Base-by-base conservation (phyloP, 2,329 filamentous ascomycete species). In the Exophiala lecanii-corni region DNA sequence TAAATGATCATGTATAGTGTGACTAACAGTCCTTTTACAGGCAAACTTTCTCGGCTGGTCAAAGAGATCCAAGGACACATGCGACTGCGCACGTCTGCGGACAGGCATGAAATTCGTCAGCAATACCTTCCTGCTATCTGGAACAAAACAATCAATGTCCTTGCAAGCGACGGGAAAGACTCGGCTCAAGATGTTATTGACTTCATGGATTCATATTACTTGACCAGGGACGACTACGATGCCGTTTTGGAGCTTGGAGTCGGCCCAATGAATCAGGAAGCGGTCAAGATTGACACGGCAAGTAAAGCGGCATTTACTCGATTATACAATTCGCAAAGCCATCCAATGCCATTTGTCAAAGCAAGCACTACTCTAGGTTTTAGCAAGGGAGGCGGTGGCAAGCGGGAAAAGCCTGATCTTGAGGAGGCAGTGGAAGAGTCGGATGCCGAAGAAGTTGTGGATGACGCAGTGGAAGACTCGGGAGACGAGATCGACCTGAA, bases 1-100 rank as follows among this genome's bases (percentile, higher is more conserved):
- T n/a, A 10, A 13, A 36, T 9, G 16, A 32, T n/a, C 9, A 30
- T 19, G 15, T 4, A 45, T 35, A 9, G 39, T 15, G 9, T 38
- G 59, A 41, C 54, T 59, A 34, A 53, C 42, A 21, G 32, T 26
- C 7, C 6, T 46, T 47, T 20, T 4, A 17, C 44, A 67, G 71
- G 72, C 35, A 82, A 82, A 63, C 72, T 97, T 36, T 78, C 77
- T 51, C 83, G 92, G 45, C 85, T 81, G 57, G 75, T 94, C 53
- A 94, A 94, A 58, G 92, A 98, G 58, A 88, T 98, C 4, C 92
- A 98, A 62, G 87, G 89, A 4, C 92, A 98, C 61, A 97, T 98
- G 89, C 85, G 92, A 6, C 78, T 98, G 45, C 82, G 82, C 54
- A 83, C 87, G 9, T 94, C 89, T 26, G 92, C 87, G 17, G 92